phyloP scores from a whole-genome alignment of 805 yeast species.

The Candida jianshihensis region DNA sequence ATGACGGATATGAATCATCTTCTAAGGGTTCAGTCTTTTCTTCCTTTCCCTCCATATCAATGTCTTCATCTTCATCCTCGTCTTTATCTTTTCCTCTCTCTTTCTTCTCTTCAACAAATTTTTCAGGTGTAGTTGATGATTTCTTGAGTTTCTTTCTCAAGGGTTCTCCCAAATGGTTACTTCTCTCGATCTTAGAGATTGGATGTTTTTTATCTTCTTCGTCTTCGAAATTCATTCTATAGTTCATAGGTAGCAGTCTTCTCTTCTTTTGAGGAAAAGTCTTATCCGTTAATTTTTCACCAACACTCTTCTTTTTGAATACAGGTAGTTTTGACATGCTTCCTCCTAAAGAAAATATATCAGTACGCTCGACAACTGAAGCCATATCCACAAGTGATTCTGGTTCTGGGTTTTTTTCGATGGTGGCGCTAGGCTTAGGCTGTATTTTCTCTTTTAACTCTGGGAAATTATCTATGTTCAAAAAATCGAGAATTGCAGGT shows the following conservation, averaged over 20 bases:
- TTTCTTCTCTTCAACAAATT: neutral
- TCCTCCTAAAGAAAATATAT: conserved; percentile 15
- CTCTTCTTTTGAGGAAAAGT: conserved; percentile 12
- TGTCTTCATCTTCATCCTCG: neutral
- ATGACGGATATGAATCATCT: conserved; percentile 20
- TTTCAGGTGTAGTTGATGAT: neutral
- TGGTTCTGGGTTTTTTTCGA: conserved; percentile 8
- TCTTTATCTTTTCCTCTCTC: neutral
- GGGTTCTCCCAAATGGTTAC: conserved; percentile 11
- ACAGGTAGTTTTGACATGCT: conserved; percentile 12
- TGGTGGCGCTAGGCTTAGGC: neutral
- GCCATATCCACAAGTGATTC: conserved; percentile 11
- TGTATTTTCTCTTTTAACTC: conserved; percentile 30
- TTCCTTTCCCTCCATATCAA: conserved; percentile 1
- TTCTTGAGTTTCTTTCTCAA: conserved; percentile 10
- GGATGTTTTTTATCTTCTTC: conserved; percentile 8
- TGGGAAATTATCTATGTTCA: conserved; percentile 56
- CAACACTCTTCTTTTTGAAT: conserved; percentile 18
- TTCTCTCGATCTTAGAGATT: conserved; percentile 5
- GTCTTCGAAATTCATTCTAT: conserved; percentile 15
- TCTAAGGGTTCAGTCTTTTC: conserved; percentile 4
- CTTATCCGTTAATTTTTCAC: conserved; percentile 1
- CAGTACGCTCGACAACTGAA: conserved; percentile 8
- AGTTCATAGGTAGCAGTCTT: conserved; percentile 13
- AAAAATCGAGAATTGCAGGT: conserved; percentile 53